These are phyloP conservation scores for Stephania cephalantha DNA, from an alignment of 164 flowering plant genomes.

Conservation along the genomic window DNA sequence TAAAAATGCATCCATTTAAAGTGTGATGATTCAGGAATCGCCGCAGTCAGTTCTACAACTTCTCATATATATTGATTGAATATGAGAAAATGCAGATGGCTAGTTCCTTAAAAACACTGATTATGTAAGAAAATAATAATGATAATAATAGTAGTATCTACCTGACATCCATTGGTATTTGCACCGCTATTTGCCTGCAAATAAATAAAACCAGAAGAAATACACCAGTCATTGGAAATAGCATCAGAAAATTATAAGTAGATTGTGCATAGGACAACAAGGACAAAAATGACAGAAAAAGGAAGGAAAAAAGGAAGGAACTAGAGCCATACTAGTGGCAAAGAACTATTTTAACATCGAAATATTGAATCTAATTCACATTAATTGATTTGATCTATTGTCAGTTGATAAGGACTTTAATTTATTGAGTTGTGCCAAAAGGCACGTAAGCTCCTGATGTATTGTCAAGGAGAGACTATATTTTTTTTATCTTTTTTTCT, in stretches of 20 bases:
- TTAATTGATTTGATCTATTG: not conserved
- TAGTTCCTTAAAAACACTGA: not conserved
- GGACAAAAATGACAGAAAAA: not conserved
- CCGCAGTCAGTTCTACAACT: not conserved
- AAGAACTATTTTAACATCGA: not conserved
- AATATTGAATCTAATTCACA: not conserved
- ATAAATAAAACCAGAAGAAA: conserved; percentile 3
- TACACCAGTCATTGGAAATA: not conserved
- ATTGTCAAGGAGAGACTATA: no score
- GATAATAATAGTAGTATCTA: conserved; percentile 12
- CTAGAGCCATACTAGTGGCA: not conserved
- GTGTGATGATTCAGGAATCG: not conserved
- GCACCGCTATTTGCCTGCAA: conserved; percentile 97
- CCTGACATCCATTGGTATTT: conserved; percentile 92
- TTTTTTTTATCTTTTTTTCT: no score
- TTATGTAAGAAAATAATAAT: not conserved
- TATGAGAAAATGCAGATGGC: not conserved
- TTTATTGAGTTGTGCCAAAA: not conserved
- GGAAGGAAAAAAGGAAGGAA: not conserved
- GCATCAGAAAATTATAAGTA: not conserved
- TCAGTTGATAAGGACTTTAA: not conserved
- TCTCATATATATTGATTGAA: not conserved
- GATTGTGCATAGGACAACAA: not conserved
- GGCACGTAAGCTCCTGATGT: no score
- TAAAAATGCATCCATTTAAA: not conserved